Percentiles rank a stretch among this genome's conserved stretches.
These are phyloP conservation scores for Cyclotella choctawhatcheeana DNA, from an alignment of 108 stramenopile species.

Conservation along the genomic window DNA sequence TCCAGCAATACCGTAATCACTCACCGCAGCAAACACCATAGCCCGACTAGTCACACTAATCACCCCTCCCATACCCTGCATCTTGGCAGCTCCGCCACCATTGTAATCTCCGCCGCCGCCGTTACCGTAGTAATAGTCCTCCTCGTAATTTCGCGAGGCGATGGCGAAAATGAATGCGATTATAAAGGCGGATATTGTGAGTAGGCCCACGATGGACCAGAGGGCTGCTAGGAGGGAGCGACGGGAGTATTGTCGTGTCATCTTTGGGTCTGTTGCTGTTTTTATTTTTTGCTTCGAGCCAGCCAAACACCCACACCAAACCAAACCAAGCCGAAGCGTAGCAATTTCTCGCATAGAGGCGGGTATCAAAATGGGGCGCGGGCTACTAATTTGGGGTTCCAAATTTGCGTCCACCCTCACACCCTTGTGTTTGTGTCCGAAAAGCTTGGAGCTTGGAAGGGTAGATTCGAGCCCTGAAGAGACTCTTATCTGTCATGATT, in stretches of 20 bases:
- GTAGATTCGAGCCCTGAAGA: too few relatives aligned
- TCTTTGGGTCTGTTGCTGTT: background rate
- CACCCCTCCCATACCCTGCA: conserved; percentile 25
- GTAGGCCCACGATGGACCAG: conserved; percentile 73
- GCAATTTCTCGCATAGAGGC: too few relatives aligned
- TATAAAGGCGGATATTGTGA: conserved; percentile 71
- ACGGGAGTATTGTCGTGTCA: conserved; percentile 36
- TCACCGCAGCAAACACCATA: conserved; percentile 74
- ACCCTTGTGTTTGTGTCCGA: too few relatives aligned
- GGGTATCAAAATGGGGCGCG: too few relatives aligned
- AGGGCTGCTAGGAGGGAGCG: conserved; percentile 76
- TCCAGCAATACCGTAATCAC: too few relatives aligned
- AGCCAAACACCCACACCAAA: too few relatives aligned
- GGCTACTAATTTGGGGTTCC: too few relatives aligned
- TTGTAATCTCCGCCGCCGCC: conserved; percentile 26
- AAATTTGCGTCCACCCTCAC: too few relatives aligned
- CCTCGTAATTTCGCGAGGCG: conserved; percentile 47
- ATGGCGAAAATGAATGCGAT: conserved; percentile 67
- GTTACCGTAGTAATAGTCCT: conserved; percentile 47
- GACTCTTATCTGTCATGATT: too few relatives aligned
- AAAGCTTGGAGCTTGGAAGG: too few relatives aligned
- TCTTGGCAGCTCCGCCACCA: conserved; percentile 11
- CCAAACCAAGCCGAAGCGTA: too few relatives aligned
- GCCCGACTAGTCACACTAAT: conserved; percentile 82
- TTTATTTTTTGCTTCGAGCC: background rate